Percentiles rank a stretch among this genome's conserved stretches.
Evolutionary conservation across 2,329 filamentous ascomycete genomes (phyloP).

Genomic region (Calonectria henricotiae): DNA sequence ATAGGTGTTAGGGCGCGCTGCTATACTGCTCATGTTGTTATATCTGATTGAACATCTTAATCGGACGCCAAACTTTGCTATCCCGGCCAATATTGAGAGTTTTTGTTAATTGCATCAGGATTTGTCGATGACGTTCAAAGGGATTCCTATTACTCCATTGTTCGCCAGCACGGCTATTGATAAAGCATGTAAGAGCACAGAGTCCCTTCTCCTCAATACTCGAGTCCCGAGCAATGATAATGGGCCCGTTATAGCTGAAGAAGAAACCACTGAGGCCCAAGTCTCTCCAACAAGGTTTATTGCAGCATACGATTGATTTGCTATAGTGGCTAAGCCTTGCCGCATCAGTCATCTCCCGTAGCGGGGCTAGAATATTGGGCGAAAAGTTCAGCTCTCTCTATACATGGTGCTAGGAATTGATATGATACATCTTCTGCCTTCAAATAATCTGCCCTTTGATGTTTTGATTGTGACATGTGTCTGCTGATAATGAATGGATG

Average conservation of each 20-base stretch:
- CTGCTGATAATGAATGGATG: constrained; percentile 47
- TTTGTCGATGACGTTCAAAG: constrained; percentile 50
- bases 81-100: constrained; percentile 48
- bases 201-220: constrained; percentile 53
- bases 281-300: constrained; percentile 57
- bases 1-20: constrained; percentile 56
- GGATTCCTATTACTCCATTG: constrained; percentile 55
- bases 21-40: constrained; percentile 57
- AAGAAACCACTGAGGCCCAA: constrained; percentile 59
- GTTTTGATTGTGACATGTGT: constrained; percentile 43
- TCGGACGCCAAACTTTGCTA: constrained; percentile 46
- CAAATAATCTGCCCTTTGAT: constrained; percentile 47
- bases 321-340: constrained; percentile 63
- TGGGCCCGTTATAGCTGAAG: constrained; percentile 60
- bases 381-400: constrained; percentile 63
- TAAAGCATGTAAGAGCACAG: constrained; percentile 61
- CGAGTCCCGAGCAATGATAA: constrained; percentile 61
- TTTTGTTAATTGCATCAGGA: constrained; percentile 57
- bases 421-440: constrained; percentile 62
- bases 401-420: constrained; percentile 68
- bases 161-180: constrained; percentile 58
- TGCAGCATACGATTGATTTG: constrained; percentile 59
- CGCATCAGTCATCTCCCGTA: constrained; percentile 56
- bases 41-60: constrained; percentile 55
- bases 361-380: constrained; percentile 61